phyloP scores from a whole-genome alignment of 768 basidiomycete genomes.

The Filobasidium wieringae region DNA sequence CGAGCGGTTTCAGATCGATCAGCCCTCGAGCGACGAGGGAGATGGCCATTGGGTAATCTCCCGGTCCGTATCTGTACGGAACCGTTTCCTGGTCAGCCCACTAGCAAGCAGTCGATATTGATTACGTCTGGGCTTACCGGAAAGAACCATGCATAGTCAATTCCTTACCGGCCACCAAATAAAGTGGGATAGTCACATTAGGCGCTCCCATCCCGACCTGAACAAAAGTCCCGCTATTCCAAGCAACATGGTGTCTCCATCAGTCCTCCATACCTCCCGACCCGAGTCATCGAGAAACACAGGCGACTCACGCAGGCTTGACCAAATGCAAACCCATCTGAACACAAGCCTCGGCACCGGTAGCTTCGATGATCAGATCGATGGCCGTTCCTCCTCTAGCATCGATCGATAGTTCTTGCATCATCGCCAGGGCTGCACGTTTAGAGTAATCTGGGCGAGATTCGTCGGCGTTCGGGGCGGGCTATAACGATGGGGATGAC shows the following conservation, averaged over 20 bases:
- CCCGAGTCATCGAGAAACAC: neutral
- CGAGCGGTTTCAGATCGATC: slow-evolving; percentile 73
- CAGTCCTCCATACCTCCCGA: slow-evolving; percentile 6
- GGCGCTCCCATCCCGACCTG: slow-evolving; percentile 80
- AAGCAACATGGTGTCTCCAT: slow-evolving; percentile 47
- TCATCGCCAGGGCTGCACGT: slow-evolving; percentile 59
- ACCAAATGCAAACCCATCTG: slow-evolving; percentile 70
- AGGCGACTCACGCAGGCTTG: slow-evolving; percentile 47
- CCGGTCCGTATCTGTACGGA: slow-evolving; percentile 44
- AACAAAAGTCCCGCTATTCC: slow-evolving; percentile 33
- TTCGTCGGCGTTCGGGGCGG: slow-evolving; percentile 52
- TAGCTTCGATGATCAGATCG: slow-evolving; percentile 82
- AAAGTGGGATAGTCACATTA: slow-evolving; percentile 62
- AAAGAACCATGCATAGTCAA: slow-evolving; percentile 78
- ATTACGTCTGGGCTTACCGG: slow-evolving; percentile 49
- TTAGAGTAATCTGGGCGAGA: slow-evolving; percentile 57
- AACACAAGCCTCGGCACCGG: slow-evolving; percentile 83
- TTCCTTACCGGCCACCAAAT: slow-evolving; percentile 61
- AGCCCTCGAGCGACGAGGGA: slow-evolving; percentile 68
- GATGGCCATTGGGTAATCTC: slow-evolving; percentile 75
- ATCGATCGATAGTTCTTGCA: slow-evolving; percentile 52
- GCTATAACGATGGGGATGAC: slow-evolving; percentile 43
- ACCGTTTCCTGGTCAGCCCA: neutral
- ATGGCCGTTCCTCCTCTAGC: slow-evolving; percentile 60
- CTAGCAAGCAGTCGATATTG: too few relatives aligned